Base-by-base conservation (phyloP, 2,329 filamentous ascomycete species). In the Tympanopsis confertula region DNA sequence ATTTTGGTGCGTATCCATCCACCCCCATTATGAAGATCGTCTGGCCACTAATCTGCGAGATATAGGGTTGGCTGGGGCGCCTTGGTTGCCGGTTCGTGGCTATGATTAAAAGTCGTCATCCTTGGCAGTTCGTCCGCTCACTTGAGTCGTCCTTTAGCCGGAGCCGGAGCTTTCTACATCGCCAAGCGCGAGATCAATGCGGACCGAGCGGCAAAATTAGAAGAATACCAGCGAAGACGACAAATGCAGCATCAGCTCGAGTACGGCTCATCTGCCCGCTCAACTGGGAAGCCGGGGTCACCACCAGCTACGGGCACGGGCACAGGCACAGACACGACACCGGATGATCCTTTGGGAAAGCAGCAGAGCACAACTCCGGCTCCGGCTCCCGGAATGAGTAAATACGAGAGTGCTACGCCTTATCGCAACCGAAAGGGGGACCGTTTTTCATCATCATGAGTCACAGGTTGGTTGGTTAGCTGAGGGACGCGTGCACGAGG, bases 121-220 rank as follows among this genome's bases (percentile, higher is more conserved):
- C 18, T 13, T 15, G 3, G 19, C 22, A 13, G 17, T 22, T 19
- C 30, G 7, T 35, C n/a, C 10, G 10, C 20, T 20, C 28, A 30
- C 15, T n/a, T 7, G 10, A 7, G 13, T 15, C 15, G 28, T 37
- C 14, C 13, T n/a, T 26, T 53, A 87, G 86, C 88, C 47, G 91
- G 89, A 54, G 91, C 78, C 46, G 85, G 82, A 45, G 87, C 89
- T 52, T 98, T 96, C 69, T 87, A 85, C 67, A 94, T 95, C 57
- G 91, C 91, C 45, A 98, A 98, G 71, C 74, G 77, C 54, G 81
- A 80, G 58, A 94, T 98, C 71, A 94, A 95, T 56, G 84, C 84
- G 48, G 87, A 95, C 61, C 84, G 89, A 45, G 70, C 74, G 43
- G 66, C 75, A 42, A 77, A 85, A 51, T 74, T 82, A 46, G 73